A percentile compares a stretch with the other conserved stretches of the same genome.
These are phyloP conservation scores for Xylaria cubensis DNA, from an alignment of 495 filamentous ascomycete species.

Conservation along the genomic window DNA sequence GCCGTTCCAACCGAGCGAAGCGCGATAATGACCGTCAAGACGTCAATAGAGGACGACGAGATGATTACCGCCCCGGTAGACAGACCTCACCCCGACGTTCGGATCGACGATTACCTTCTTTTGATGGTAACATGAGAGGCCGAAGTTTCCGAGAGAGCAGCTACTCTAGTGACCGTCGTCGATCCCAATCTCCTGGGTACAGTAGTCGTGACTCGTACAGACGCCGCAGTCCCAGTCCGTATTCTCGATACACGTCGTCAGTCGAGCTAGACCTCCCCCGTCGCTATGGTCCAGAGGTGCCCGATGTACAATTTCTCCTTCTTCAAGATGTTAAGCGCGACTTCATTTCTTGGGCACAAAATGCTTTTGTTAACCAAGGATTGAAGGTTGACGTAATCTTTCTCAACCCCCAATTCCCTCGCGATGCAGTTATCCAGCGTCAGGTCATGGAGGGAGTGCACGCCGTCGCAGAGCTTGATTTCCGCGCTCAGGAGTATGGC, in stretches of 20 bases:
- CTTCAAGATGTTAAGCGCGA: constrained; percentile 79
- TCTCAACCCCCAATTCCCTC: constrained; percentile 76
- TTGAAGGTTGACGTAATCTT: constrained; percentile 78
- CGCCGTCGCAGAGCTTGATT: constrained; percentile 78
- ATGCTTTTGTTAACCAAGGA: constrained; percentile 70
- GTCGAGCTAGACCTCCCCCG: constrained; percentile 74
- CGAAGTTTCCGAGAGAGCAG: constrained; percentile 45
- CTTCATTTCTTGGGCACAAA: constrained; percentile 83
- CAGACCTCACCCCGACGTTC: constrained; percentile 56
- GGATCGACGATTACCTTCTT: constrained; percentile 45
- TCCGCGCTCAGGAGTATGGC: constrained; percentile 67
- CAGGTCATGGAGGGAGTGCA: constrained; percentile 90
- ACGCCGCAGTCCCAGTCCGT: constrained; percentile 69
- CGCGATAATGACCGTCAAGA: constrained; percentile 55
- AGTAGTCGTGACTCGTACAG: constrained; percentile 62
- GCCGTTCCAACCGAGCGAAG: constrained; percentile 41
- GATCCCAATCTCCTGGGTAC: constrained; percentile 71
- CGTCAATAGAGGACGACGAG: constrained; percentile 59
- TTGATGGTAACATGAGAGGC: constrained; percentile 47
- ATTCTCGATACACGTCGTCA: constrained; percentile 57
- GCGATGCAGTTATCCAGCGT: constrained; percentile 77
- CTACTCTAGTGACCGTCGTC: constrained; percentile 57
- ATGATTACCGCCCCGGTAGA: constrained; percentile 71
- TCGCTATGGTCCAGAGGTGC: constrained; percentile 76
- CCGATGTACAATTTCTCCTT: constrained; percentile 89